These are phyloP conservation scores for Wickerhamiella alocasiicola DNA, from an alignment of 805 yeast species.

Conservation along the genomic window DNA sequence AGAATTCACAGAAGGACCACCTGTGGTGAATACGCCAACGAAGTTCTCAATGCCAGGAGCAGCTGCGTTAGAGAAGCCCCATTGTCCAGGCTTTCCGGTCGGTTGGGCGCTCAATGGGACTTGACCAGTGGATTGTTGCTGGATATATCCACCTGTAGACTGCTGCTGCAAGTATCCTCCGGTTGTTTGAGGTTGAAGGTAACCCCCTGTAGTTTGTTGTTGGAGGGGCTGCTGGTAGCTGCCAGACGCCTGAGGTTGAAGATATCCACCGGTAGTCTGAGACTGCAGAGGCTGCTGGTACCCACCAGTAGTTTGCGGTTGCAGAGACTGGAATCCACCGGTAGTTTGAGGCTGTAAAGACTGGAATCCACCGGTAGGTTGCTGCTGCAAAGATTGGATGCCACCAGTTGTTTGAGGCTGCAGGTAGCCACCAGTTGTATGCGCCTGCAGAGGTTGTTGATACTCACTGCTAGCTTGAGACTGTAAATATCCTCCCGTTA, in stretches of 20 bases:
- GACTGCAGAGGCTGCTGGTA: constrained; percentile 18
- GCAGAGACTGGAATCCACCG: constrained; percentile 28
- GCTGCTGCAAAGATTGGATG: constrained; percentile 21
- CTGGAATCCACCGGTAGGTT: constrained; percentile 25
- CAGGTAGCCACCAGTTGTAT: constrained; percentile 17
- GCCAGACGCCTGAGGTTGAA: constrained; percentile 22
- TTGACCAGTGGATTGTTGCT: constrained; percentile 14
- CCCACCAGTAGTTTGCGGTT: constrained; percentile 36
- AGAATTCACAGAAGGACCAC: constrained; percentile 10
- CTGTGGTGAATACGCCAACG: constrained; percentile 53
- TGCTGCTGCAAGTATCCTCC: constrained; percentile 23
- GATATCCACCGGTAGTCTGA: constrained; percentile 23
- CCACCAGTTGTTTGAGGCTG: constrained; percentile 24
- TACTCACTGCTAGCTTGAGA: no score
- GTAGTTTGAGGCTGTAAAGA: constrained; percentile 21
- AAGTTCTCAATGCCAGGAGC: constrained; percentile 57
- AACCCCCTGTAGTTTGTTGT: constrained; percentile 36
- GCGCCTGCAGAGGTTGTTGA: constrained; percentile 21
- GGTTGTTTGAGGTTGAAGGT: constrained; percentile 16
- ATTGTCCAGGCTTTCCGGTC: constrained; percentile 62
- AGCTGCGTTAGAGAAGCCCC: constrained; percentile 68
- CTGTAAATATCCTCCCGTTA: constrained; percentile 27
- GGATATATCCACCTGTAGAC: constrained; percentile 19
- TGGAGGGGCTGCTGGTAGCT: constrained; percentile 23
- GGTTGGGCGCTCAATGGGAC: constrained; percentile 32